Conservation (phyloP, 2,329 filamentous ascomycete species). For the Hirsutella thompsonii region DNA sequence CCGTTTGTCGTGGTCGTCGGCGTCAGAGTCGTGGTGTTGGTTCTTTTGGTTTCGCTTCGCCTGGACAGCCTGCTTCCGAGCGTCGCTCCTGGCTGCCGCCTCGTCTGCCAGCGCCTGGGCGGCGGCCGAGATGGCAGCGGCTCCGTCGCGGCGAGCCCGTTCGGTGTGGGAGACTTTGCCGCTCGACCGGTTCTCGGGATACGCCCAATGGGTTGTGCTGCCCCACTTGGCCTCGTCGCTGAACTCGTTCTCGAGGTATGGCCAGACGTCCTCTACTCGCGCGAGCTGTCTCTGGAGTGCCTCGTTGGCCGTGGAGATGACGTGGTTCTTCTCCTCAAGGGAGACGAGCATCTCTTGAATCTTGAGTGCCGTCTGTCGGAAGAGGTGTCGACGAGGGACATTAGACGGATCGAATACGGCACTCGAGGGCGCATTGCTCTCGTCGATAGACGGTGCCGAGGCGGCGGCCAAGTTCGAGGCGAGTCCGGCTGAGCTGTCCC, state of each 20-base stretch:
- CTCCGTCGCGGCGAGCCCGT: slow-evolving; percentile 65
- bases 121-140: slow-evolving; percentile 63
- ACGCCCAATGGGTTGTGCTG: slow-evolving; percentile 89
- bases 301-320: slow-evolving; percentile 84
- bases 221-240: slow-evolving; percentile 91
- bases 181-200: slow-evolving; percentile 63
- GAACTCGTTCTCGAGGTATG: slow-evolving; percentile 76
- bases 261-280: slow-evolving; percentile 78
- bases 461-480: slow-evolving; percentile 21
- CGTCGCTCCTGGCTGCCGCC: slow-evolving; percentile 71
- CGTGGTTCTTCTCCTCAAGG: slow-evolving; percentile 94
- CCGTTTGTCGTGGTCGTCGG: slow-evolving; percentile 54
- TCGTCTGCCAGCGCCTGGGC: slow-evolving; percentile 70
- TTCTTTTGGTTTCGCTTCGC: slow-evolving; percentile 61
- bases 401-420: slow-evolving; percentile 42
- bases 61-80: slow-evolving; percentile 67
- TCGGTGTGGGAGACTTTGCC: slow-evolving; percentile 54
- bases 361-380: slow-evolving; percentile 63
- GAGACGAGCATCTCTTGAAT: slow-evolving; percentile 79
- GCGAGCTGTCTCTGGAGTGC: slow-evolving; percentile 73
- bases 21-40: slow-evolving; percentile 64
- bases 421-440: slow-evolving; percentile 26
- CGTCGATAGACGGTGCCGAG: slow-evolving; percentile 27
- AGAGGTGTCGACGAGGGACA: slow-evolving; percentile 57
- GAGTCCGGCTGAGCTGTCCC: slow-evolving; percentile 32